Percentiles rank a stretch among this genome's conserved stretches.
Evolutionary conservation across 805 yeast species (phyloP).

Genomic region (Ogataea pini): DNA sequence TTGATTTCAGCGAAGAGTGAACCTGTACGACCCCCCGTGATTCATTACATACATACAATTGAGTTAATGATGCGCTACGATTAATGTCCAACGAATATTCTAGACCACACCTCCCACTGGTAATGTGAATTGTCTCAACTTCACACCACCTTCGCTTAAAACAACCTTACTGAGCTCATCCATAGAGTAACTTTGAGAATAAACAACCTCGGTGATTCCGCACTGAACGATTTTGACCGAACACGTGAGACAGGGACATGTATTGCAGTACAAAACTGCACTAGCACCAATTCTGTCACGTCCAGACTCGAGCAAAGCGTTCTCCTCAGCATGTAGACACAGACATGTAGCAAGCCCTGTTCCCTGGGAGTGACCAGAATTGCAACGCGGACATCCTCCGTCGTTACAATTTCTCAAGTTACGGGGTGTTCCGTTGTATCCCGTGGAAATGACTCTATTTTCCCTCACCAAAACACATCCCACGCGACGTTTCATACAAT

Average conservation of each 20-base stretch:
- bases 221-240: slow-evolving; percentile 92
- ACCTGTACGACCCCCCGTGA: too few relatives aligned
- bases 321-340: slow-evolving; percentile 96
- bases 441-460: slow-evolving; percentile 87
- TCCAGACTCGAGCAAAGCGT: slow-evolving; percentile 92
- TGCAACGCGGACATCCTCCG: slow-evolving; percentile 94
- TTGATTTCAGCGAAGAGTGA: too few relatives aligned
- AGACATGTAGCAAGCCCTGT: slow-evolving; percentile 76
- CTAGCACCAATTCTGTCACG: slow-evolving; percentile 71
- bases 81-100: too few relatives aligned
- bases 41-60: too few relatives aligned
- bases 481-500: slow-evolving; percentile 96
- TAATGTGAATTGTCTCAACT: slow-evolving; percentile 59
- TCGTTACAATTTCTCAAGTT: slow-evolving; percentile 86
- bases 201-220: slow-evolving; percentile 89
- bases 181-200: slow-evolving; percentile 91
- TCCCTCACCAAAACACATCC: slow-evolving; percentile 94
- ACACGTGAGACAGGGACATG: slow-evolving; percentile 97
- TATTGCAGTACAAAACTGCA: slow-evolving; percentile 84
- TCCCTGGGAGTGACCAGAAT: slow-evolving; percentile 64
- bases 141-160: slow-evolving; percentile 70
- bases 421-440: slow-evolving; percentile 97
- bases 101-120: slow-evolving; percentile 34
- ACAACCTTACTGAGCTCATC: slow-evolving; percentile 75
- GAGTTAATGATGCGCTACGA: too few relatives aligned